Evolutionary conservation across 306 rosid genomes (phyloP), one percentile per base, ranked within the genome.

Genomic region (Lablab purpureus): DNA sequence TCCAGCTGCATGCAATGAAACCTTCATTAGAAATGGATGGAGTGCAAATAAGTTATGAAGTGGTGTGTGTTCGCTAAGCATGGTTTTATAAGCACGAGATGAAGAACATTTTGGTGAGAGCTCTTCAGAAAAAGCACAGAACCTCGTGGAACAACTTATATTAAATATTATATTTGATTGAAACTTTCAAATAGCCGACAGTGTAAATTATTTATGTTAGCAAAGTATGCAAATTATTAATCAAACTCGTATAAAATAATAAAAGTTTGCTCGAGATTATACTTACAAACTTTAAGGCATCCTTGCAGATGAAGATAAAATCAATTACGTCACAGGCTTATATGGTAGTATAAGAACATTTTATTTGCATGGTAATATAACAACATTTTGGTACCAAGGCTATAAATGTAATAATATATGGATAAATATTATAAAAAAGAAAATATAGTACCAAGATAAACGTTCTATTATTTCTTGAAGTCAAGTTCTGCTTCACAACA

Each of bases 1-100:
- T 15, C 88, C 81, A 23, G 47, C 45, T 65, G 84, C 69, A 17
- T 85, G 88, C 81, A 82, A 17, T 85, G 88, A 75, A 74, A 67
- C n/a, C 50, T 12, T 43, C 21, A 1, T 4, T 82, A 77, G 74
- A 25, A 63, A 32, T 30, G 4, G 68, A 32, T 36, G 49, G 0
- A 8, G 45, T 62, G 12, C 6, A 28, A 34, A 17, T n/a, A 63
- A 17, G 15, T 7, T 62, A 15, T 14, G 18, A 28, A 10, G 19
- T 32, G 69, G 40, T 32, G 69, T 32, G 46, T 15, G 8, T 30
- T 60, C 1, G 13, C 71, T 25, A 3, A 37, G n/a, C 71, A 66
- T 37, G 30, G 30, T 28, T 37, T 65, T 21, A 40, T 10, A 37
- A 66, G 5, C 10, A 11, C 0, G 2, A 60, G 2, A 9, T 37